Evolutionary conservation across 2,329 filamentous ascomycete species (phyloP), one percentile per base, ranked within the genome.

Genomic region (Aspergillus tamarii): DNA sequence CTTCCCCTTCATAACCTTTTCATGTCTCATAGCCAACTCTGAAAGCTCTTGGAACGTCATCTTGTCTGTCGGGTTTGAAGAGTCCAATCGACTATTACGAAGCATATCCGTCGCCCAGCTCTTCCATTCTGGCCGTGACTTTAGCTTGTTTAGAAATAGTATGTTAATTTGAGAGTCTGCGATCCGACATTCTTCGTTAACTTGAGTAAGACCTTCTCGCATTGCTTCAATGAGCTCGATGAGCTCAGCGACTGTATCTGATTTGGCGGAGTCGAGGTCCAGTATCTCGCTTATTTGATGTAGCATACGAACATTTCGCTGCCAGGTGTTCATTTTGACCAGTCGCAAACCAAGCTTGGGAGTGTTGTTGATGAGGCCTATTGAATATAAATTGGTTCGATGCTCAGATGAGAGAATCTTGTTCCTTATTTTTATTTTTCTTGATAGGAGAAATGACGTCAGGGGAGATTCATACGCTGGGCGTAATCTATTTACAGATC

Each of bases 271-370:
- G 62, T 73, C 72, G 34, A 74, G 65, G 41, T 74, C 71, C 21
- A 74, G 62, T 45, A 73, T 70, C 59, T 74, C 72, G 52, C 70
- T 65, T 36, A 74, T 67, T 41, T 73, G 69, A 60, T 73, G 72
- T 50, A 74, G 69, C 56, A 72, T 65, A 12, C 72, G 72, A 43
- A 69, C 66, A 55, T 69, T 73, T 19, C 68, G 70, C 53, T 73
- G 70, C 64, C 70, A 70, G 53, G 56, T 55, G 21, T 71, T 67
- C 72, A 73, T 73, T 10, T 36, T 34, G 45, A 16, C 32, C 21
- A 10, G 41, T n/a, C 1, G 23, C 9, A 54, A 54, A n/a, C 16
- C 52, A n/a, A 23, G 16, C 10, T 11, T 32, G 28, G 11, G 11
- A 16, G 32, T 50, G 14, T 26, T 16, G 14, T 28, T 30, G 26